Percentiles rank a stretch among this genome's conserved stretches.
phyloP scores from a whole-genome alignment of 1,284 basidiomycete species.

The Kwoniella shivajii region DNA sequence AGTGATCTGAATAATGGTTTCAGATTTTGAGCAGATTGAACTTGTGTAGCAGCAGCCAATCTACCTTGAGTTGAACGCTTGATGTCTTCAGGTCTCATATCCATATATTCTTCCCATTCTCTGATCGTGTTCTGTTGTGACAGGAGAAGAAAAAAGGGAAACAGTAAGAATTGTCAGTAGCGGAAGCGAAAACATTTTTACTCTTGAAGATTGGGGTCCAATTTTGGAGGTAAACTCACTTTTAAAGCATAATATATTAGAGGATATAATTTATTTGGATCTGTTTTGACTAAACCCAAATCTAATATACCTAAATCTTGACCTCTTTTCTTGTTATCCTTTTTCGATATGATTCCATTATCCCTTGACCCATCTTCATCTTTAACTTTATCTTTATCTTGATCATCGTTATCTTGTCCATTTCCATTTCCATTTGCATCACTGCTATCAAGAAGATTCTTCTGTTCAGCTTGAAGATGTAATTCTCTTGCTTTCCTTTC shows the following conservation, averaged over 20 bases:
- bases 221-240: conserved; percentile 48
- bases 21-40: conserved; percentile 92
- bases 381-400: conserved; percentile 5
- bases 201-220: no score
- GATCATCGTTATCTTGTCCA: neutral
- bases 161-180: no score
- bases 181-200: no score
- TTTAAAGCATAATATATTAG: conserved; percentile 97
- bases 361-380: conserved; percentile 9
- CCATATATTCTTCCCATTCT: conserved; percentile 95
- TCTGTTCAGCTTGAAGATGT: conserved; percentile 31
- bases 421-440: conserved; percentile 9
- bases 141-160: neutral
- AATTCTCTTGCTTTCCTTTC: conserved; percentile 55
- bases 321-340: conserved; percentile 54
- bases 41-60: conserved; percentile 89
- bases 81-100: conserved; percentile 74
- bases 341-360: conserved; percentile 10
- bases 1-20: conserved; percentile 94
- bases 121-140: conserved; percentile 67
- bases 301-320: conserved; percentile 65
- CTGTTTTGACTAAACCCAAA: conserved; percentile 78
- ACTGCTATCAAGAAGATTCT: conserved; percentile 11
- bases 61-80: conserved; percentile 90
- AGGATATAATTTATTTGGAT: conserved; percentile 95